Conservation (phyloP, 371 early-diverging fungal genomes). For the Batrachochytrium dendrobatidis region DNA sequence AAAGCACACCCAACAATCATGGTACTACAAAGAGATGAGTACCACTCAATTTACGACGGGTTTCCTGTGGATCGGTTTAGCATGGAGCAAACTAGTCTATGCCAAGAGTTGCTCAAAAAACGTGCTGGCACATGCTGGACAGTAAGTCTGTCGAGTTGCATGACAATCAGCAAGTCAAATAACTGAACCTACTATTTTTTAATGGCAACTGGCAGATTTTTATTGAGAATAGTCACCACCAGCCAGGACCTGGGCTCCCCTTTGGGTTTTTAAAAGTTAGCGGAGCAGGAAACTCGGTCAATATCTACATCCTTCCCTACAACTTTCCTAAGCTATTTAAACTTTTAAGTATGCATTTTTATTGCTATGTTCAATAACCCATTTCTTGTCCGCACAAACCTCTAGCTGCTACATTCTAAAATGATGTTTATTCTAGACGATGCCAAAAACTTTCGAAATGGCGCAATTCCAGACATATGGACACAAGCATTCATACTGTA, state of each 20-base stretch:
- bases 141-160: slow-evolving; percentile 14
- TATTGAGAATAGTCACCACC: slow-evolving; percentile 48
- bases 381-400: background rate
- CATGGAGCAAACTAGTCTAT: slow-evolving; percentile 38
- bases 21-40: slow-evolving; percentile 36
- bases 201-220: slow-evolving; percentile 44
- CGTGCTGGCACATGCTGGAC: slow-evolving; percentile 26
- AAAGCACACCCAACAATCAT: slow-evolving; percentile 53
- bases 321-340: slow-evolving; percentile 61
- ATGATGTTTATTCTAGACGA: background rate
- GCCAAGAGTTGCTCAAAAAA: slow-evolving; percentile 12
- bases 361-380: background rate
- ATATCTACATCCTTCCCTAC: slow-evolving; percentile 60
- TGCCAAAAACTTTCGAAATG: no score
- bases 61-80: slow-evolving; percentile 63
- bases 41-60: slow-evolving; percentile 49
- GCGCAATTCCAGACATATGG: slow-evolving; percentile 11
- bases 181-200: no score
- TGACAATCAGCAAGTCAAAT: slow-evolving; percentile 43
- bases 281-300: slow-evolving; percentile 47
- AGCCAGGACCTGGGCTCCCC: slow-evolving; percentile 50
- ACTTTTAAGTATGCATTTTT: slow-evolving; percentile 31
- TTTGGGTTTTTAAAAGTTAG: slow-evolving; percentile 62
- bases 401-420: background rate
- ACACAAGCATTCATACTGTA: slow-evolving; percentile 12